Evolutionary conservation across 202 grass and related monocot species (phyloP), one percentile per base, ranked within the genome.

Genomic region (Schoenoplectus triqueter): DNA sequence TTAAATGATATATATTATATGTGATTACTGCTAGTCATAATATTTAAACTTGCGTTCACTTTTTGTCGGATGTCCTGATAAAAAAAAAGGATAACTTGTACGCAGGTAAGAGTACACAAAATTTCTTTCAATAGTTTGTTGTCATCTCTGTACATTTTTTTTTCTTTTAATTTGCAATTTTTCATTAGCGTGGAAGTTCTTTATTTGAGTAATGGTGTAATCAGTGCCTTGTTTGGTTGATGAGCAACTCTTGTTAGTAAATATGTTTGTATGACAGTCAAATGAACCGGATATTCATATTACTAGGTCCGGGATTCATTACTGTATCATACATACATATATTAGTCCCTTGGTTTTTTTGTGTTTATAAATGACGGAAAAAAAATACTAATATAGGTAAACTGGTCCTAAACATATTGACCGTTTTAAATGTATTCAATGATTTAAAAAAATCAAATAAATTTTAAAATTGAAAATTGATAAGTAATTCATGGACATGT

Each of bases 1-100:
- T 42, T 13, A 60, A 59, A 78, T 78, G 22, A 44, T 14, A 78
- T 41, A 60, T 78, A 31, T 68, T 68, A 46, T 71, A 71, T 73
- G 20, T 73, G 4, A 21, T 73, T 52, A 47, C 44, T 72, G 6
- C 45, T 19, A 1, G 2, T 50, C 0, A 18, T 49, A 50, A 3
- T n/a, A 73, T 73, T 47, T 5, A 10, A 48, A 72, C 44, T 72
- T 72, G 69, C n/a, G 5, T 31, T 39, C 7, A 10, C 15, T 42
- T 10, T 9, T 14, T 13, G 41, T 42, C 31, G 9, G 65, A 42
- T 41, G 10, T 41, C 10, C 10, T 68, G 19, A 39, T 66, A 10
- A 10, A 40, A 66, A 11, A 9, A 10, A 13, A 66, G 3, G 31
- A 9, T 40, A 13, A 5, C 64, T 66, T 66, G 64, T 11, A 40